Conservation (phyloP, 257 asterid genomes). For the Cinchona pubescens region DNA sequence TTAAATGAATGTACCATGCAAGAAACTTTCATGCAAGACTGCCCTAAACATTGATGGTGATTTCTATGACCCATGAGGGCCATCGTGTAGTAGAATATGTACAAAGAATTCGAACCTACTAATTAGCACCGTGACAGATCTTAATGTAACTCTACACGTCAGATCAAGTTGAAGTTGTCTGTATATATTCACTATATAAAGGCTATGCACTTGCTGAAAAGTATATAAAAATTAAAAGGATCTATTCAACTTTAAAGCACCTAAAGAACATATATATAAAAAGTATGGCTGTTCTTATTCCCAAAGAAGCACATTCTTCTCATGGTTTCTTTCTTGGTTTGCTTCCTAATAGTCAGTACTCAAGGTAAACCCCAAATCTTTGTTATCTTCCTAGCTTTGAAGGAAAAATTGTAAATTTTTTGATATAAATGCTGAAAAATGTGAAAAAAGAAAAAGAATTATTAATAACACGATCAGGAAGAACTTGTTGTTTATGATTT, state of each 20-base stretch:
- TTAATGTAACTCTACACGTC: constrained; percentile 7
- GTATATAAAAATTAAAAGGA: background rate
- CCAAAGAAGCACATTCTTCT: constrained; percentile 12
- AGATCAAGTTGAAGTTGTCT: constrained; percentile 8
- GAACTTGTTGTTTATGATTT: background rate
- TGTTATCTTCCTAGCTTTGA: background rate
- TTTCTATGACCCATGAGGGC: constrained; percentile 14
- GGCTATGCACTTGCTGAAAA: background rate
- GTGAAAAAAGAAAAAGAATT: too few species aligned
- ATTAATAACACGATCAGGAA: too few species aligned
- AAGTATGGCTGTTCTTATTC: constrained; percentile 6
- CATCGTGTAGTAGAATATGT: constrained; percentile 5
- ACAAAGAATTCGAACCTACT: constrained; percentile 6
- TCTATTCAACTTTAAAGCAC: background rate
- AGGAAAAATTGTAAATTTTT: background rate
- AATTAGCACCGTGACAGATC: background rate
- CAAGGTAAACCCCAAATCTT: constrained; percentile 12
- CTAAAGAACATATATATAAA: background rate
- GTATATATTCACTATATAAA: background rate
- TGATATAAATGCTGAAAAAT: background rate
- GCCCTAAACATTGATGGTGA: constrained; percentile 6
- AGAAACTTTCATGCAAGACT: constrained; percentile 10
- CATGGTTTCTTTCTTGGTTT: constrained; percentile 11
- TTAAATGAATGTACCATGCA: background rate
- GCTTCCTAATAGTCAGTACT: constrained; percentile 19